Percentiles rank a stretch among this genome's conserved stretches.
These are phyloP conservation scores for Boletus reticuloceps DNA, from an alignment of 768 basidiomycete species.

Conservation along the genomic window DNA sequence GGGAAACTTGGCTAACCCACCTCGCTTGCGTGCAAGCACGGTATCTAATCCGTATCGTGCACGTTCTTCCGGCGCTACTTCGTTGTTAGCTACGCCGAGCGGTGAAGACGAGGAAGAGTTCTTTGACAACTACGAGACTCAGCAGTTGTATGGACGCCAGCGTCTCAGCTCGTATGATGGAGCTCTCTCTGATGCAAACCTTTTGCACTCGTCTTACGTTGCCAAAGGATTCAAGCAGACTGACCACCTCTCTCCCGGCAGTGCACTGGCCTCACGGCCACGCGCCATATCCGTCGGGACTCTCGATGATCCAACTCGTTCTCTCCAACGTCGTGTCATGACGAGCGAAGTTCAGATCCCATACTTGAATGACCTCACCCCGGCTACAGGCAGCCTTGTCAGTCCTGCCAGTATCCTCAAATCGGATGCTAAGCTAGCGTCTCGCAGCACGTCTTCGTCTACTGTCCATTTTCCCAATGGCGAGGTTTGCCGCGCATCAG, in stretches of 20 bases:
- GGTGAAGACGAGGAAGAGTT: conserved; percentile 75
- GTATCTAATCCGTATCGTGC: conserved; percentile 90
- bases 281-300: conserved; percentile 88
- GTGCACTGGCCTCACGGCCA: conserved; percentile 50
- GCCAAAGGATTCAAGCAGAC: conserved; percentile 70
- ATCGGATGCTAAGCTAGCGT: conserved; percentile 48
- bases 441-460: conserved; percentile 42
- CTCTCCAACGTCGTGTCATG: conserved; percentile 62
- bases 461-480: conserved; percentile 72
- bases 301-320: conserved; percentile 75
- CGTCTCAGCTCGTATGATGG: conserved; percentile 63
- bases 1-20: conserved; percentile 74
- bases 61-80: conserved; percentile 55
- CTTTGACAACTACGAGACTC: conserved; percentile 57
- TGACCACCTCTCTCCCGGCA: conserved; percentile 59
- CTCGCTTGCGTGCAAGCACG: conserved; percentile 83
- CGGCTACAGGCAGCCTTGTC: conserved; percentile 31
- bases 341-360: conserved; percentile 53
- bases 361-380: conserved; percentile 56
- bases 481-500: conserved; percentile 56
- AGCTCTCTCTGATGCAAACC: conserved; percentile 47
- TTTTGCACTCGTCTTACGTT: conserved; percentile 58
- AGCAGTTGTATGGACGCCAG: conserved; percentile 46
- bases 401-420: conserved; percentile 52
- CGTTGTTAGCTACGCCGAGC: conserved; percentile 59